phyloP scores from a whole-genome alignment of 345 rosid genomes.

The Ceriops tagal region DNA sequence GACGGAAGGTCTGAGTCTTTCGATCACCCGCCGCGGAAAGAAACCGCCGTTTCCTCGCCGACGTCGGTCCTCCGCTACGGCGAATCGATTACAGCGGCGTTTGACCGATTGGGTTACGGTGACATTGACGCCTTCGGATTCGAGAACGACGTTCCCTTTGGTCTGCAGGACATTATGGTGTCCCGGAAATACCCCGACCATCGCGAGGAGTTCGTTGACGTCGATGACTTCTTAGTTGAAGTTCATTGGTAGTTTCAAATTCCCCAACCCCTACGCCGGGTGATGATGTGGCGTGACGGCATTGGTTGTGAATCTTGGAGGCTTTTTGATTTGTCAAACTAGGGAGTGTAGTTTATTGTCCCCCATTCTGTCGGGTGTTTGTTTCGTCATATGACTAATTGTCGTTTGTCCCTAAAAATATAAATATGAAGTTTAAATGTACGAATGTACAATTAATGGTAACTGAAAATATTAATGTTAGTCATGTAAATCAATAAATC shows the following conservation, averaged over 20 bases:
- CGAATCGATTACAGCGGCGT: not conserved
- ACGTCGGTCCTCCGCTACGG: constrained; percentile 35
- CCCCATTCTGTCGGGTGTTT: no score
- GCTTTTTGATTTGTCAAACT: no score
- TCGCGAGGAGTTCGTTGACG: constrained; percentile 27
- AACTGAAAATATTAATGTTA: no score
- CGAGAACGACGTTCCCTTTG: constrained; percentile 18
- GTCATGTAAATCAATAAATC: no score
- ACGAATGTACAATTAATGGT: no score
- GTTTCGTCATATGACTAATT: no score
- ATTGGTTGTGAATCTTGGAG: no score
- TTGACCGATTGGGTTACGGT: constrained; percentile 12
- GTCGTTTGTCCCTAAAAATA: no score
- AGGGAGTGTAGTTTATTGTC: no score
- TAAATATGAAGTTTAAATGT: no score
- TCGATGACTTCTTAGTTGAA: constrained; percentile 34
- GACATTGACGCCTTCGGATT: constrained; percentile 28
- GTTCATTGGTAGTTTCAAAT: not conserved
- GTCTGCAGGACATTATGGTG: constrained; percentile 8
- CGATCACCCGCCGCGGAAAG: not conserved
- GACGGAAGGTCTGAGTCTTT: not conserved
- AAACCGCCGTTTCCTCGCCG: constrained; percentile 25
- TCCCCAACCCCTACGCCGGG: no score
- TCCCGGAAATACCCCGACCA: constrained; percentile 1
- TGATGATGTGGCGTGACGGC: no score